A percentile compares a stretch with the other conserved stretches of the same genome.
Evolutionary conservation across 2,329 filamentous ascomycete genomes (phyloP).

Genomic region (Aspergillus sp.): DNA sequence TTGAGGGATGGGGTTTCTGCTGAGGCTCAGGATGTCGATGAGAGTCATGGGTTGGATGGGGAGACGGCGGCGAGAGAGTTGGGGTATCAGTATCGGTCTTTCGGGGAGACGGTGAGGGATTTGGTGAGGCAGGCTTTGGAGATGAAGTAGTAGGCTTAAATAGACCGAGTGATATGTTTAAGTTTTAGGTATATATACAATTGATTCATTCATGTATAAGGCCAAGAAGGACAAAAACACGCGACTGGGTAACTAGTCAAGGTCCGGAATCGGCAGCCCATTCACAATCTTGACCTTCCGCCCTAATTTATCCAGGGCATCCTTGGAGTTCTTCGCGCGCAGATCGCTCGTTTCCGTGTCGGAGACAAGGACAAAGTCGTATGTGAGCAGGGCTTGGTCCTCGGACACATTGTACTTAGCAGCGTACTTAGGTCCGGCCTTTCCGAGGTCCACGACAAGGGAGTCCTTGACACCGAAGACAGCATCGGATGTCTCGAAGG

Average conservation of each 20-base stretch:
- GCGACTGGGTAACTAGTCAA: constrained; percentile 44
- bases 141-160: not conserved
- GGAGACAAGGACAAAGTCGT: constrained; percentile 76
- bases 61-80: constrained; percentile 41
- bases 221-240: constrained; percentile 10
- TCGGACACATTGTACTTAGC: constrained; percentile 63
- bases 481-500: constrained; percentile 79
- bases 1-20: constrained; percentile 27
- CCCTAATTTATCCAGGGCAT: constrained; percentile 67
- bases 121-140: constrained; percentile 18
- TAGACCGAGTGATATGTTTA: too few species aligned
- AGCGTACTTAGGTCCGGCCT: constrained; percentile 55
- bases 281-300: constrained; percentile 71
- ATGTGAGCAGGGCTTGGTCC: constrained; percentile 63
- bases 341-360: constrained; percentile 67
- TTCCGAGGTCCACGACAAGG: constrained; percentile 65
- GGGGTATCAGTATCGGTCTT: constrained; percentile 34
- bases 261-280: constrained; percentile 72
- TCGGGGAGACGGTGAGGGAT: constrained; percentile 20
- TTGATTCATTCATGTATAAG: too few species aligned
- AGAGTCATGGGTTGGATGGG: constrained; percentile 43
- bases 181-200: too few species aligned
- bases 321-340: constrained; percentile 64
- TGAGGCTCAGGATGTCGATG: constrained; percentile 30
- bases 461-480: constrained; percentile 86